phyloP scores from a whole-genome alignment of 352 stramenopile genomes.

The Aphanomyces cochlioides region DNA sequence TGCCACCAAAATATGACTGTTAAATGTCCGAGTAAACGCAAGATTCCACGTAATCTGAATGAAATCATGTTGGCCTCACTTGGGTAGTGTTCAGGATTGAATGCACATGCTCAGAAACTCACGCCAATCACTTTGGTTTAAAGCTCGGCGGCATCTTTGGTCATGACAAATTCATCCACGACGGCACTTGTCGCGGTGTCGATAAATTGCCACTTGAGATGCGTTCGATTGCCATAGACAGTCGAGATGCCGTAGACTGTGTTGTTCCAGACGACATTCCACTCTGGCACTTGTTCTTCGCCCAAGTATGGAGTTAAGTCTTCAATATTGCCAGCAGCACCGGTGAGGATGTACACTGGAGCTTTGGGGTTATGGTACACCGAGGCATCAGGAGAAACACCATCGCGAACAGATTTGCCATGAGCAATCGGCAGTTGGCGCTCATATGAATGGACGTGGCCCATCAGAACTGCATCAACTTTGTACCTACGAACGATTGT shows the following conservation, averaged over 20 bases:
- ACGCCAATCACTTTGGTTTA: too few relatives aligned
- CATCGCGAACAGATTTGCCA: conserved; percentile 38
- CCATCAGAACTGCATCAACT: conserved; percentile 51
- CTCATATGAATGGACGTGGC: conserved; percentile 54
- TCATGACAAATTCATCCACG: conserved; percentile 46
- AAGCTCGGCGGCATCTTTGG: conserved; percentile 27
- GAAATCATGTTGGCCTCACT: too few relatives aligned
- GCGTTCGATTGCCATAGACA: conserved; percentile 35
- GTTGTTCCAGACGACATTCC: conserved; percentile 39
- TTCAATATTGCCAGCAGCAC: conserved; percentile 38
- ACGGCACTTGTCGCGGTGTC: conserved; percentile 32
- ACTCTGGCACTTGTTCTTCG: conserved; percentile 31
- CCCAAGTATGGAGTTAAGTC: conserved; percentile 34
- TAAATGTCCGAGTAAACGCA: too few relatives aligned
- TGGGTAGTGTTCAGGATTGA: too few relatives aligned
- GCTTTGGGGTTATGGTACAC: conserved; percentile 46
- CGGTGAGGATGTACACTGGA: conserved; percentile 49
- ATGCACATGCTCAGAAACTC: too few relatives aligned
- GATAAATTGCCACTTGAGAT: conserved; percentile 40
- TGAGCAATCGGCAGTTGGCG: conserved; percentile 47
- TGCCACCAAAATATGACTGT: too few relatives aligned
- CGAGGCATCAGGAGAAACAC: conserved; percentile 42
- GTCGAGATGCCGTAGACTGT: conserved; percentile 45
- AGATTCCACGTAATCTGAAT: too few relatives aligned
- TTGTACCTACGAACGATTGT: conserved; percentile 3